Evolutionary conservation across 1,284 basidiomycete genomes (phyloP), one percentile per base, ranked within the genome.

Genomic region (Cutaneotrichosporon spelunceum): DNA sequence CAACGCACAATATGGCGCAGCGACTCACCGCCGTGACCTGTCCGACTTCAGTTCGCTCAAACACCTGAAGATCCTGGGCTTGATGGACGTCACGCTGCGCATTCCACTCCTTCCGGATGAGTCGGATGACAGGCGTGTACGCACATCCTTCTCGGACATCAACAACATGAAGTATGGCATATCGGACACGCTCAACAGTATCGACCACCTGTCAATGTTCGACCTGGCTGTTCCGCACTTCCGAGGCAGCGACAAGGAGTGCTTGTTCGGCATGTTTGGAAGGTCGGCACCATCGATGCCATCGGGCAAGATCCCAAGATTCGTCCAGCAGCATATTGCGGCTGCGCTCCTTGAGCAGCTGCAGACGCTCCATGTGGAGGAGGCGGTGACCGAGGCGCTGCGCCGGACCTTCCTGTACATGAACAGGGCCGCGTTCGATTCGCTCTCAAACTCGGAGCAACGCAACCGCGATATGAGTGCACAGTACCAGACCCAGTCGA

Each of bases 31-130:
- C 58, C 75, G 78, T 64, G 78, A 79, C 64, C 83, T 95, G 23
- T 89, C 91, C 16, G 91, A 93, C 69, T 99, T 99, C 77, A 88
- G 87, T n/a, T 85, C 86, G 8, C 83, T 98, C 34, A 84, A 83
- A 1, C 86, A 91, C 68, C 83, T 99, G 48, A 88, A 89, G 39
- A 87, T 96, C 23, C 84, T 99, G 2, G 95, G 96, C 44, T 84
- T 99, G 39, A 99, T 99, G 90, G 96, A 99, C 76, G 93, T 99
- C 64, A 98, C 94, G 4, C 88, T 94, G 48, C 88, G 89, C 49
- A 88, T 88, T 76, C 87, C 82, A 6, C 87, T 87, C 54, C 84
- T 95, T 29, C 93, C 93, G 0, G 95, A 98, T 76, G 94, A 98
- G 76, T 88, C 83, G 64, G 91, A 94, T 61, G 89, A 94, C 60